phyloP scores from a whole-genome alignment of 1,284 basidiomycete genomes.

The Quambalaria eucalypti region DNA sequence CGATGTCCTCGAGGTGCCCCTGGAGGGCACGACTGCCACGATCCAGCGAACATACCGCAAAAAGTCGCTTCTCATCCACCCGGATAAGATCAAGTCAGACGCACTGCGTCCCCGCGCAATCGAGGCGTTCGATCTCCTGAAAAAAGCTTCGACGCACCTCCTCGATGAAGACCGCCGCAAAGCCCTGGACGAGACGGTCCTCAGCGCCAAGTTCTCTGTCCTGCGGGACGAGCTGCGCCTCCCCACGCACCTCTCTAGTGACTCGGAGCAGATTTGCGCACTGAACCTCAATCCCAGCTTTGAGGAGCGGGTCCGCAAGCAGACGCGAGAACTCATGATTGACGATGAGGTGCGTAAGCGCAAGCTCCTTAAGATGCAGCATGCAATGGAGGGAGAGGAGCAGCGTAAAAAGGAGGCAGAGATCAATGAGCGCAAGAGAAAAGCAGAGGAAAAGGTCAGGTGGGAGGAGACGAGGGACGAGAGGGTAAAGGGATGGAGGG shows the following conservation, averaged over 20 bases:
- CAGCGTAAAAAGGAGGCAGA: slow-evolving; percentile 51
- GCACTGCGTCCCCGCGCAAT: slow-evolving; percentile 52
- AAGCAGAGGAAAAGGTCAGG: slow-evolving; percentile 50
- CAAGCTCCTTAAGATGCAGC: slow-evolving; percentile 50
- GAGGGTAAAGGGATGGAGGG: slow-evolving; percentile 35
- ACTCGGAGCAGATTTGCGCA: slow-evolving; percentile 46
- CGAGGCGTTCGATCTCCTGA: slow-evolving; percentile 55
- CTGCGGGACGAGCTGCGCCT: slow-evolving; percentile 41
- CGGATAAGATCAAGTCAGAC: slow-evolving; percentile 54
- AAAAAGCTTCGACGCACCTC: slow-evolving; percentile 51
- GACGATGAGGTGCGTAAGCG: slow-evolving; percentile 54
- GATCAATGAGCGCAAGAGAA: slow-evolving; percentile 43
- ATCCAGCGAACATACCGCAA: slow-evolving; percentile 54
- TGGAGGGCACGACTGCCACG: slow-evolving; percentile 50
- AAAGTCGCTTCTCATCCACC: slow-evolving; percentile 55
- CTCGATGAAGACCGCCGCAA: slow-evolving; percentile 42
- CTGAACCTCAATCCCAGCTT: slow-evolving; percentile 49
- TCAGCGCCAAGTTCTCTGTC: slow-evolving; percentile 46
- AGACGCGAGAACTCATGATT: slow-evolving; percentile 53
- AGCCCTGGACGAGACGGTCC: slow-evolving; percentile 46
- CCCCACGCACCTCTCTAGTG: slow-evolving; percentile 37
- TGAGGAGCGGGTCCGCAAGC: slow-evolving; percentile 48
- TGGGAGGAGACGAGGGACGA: slow-evolving; percentile 52
- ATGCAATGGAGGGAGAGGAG: slow-evolving; percentile 55
- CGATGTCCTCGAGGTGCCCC: slow-evolving; percentile 53